Evolutionary conservation across 768 basidiomycete species (phyloP), one percentile per base, ranked within the genome.

Genomic region (Suillus hirtellus): DNA sequence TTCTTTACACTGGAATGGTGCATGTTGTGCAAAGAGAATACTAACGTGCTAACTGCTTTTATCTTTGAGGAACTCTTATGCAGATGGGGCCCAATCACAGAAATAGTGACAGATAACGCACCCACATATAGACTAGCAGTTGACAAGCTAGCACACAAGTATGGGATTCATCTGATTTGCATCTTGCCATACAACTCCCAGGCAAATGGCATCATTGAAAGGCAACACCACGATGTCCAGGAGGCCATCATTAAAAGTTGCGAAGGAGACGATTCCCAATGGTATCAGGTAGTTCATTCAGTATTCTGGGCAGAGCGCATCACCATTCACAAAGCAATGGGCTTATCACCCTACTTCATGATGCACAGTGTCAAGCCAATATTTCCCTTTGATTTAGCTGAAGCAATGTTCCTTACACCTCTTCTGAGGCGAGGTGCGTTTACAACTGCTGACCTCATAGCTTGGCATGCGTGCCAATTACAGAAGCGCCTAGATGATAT

Each of bases 1-100:
- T n/a, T n/a, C n/a, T n/a, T n/a, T n/a, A n/a, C n/a, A n/a, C n/a
- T n/a, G n/a, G n/a, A 9, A 76, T 80, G 59, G 59, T 63, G 15
- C 59, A 78, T 78, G 75, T 61, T 72, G 3, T 59, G 72, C 31
- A 70, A 73, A 0, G 67, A 75, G n/a, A 75, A 64, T 0, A 64
- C 40, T 0, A 14, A 38, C 0, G 50, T 59, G 0, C 43, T 43
- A 2, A 1, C 7, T 0, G 10, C 31, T 0, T 74, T 69, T 17
- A 64, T 74, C 0, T 72, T 70, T 10, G 60, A 70, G 19, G 68
- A 72, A 1, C 38, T 74, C 7, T 62, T 74, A 5, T 71, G 66
- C 54, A 17, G 15, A 43, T 43, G 42, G 42, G 42, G 42, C 6
- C 42, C 42, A 0, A 15, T 42, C 55, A 63, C 11, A 49, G 69